Evolutionary conservation across 2,329 filamentous ascomycete species (phyloP).

Genomic region (Exserohilum turcica): DNA sequence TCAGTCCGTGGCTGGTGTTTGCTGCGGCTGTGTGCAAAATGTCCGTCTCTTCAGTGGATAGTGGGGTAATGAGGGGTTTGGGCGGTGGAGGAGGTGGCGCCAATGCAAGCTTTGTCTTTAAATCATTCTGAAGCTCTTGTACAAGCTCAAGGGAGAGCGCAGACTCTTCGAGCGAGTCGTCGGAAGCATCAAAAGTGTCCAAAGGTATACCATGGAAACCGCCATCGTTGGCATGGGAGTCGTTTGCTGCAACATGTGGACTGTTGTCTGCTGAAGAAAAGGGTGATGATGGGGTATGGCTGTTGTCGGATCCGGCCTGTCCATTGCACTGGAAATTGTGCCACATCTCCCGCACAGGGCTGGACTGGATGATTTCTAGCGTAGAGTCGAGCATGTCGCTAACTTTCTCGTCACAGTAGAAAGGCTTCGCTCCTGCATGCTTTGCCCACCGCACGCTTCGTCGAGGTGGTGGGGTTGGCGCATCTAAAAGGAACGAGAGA

Average conservation of each 20-base stretch:
- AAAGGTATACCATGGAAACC: slow-evolving; percentile 21
- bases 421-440: slow-evolving; percentile 18
- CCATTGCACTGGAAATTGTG: slow-evolving; percentile 13
- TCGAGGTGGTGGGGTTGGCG: slow-evolving; percentile 5
- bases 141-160: slow-evolving; percentile 28
- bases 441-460: slow-evolving; percentile 22
- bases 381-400: slow-evolving; percentile 32
- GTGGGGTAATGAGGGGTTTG: slow-evolving; percentile 27
- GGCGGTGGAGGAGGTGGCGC: slow-evolving; percentile 15
- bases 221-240: slow-evolving; percentile 1
- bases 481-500: slow-evolving; percentile 23
- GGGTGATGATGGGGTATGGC: background rate
- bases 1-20: slow-evolving; percentile 22
- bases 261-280: background rate
- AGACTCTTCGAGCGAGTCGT: slow-evolving; percentile 28
- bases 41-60: slow-evolving; percentile 21
- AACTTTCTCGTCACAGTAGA: slow-evolving; percentile 27
- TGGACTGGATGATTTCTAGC: slow-evolving; percentile 23
- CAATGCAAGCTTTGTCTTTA: slow-evolving; percentile 20
- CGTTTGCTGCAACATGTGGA: background rate
- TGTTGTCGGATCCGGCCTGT: slow-evolving; percentile 1
- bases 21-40: slow-evolving; percentile 20
- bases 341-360: slow-evolving; percentile 11
- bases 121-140: slow-evolving; percentile 21
- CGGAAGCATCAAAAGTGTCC: slow-evolving; percentile 17